Percentiles rank a stretch among this genome's conserved stretches.
Conservation (phyloP, 129 eudicot genomes). For the Flaveria ramosissima region DNA sequence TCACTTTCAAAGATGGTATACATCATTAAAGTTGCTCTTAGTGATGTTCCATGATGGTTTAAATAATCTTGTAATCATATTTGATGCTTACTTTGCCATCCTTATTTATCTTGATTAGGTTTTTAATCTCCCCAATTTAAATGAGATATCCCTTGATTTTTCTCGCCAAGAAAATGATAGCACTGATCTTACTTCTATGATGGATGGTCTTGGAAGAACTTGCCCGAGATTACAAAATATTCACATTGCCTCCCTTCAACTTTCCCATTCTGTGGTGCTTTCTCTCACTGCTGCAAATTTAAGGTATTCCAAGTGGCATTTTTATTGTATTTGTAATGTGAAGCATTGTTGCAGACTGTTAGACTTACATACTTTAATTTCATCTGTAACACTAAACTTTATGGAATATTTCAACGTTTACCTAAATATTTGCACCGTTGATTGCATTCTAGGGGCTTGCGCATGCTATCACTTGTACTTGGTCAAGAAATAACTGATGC, state of each 20-base stretch:
- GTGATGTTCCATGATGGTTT: background rate
- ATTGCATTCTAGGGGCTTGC: constrained; percentile 60
- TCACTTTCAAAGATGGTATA: constrained; percentile 81
- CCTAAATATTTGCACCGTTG: background rate
- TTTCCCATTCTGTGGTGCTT: constrained; percentile 81
- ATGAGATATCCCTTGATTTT: constrained; percentile 78
- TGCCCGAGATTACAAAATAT: constrained; percentile 78
- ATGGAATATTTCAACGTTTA: background rate
- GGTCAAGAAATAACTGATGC: constrained; percentile 94
- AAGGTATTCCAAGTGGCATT: constrained; percentile 46
- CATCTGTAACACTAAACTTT: background rate
- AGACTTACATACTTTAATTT: background rate
- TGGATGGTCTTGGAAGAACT: constrained; percentile 74
- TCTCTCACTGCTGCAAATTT: constrained; percentile 86
- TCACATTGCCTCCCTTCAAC: constrained; percentile 72
- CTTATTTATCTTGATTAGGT: constrained; percentile 46
- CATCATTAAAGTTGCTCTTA: constrained; percentile 7
- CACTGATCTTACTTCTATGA: constrained; percentile 68
- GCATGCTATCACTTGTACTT: constrained; percentile 89
- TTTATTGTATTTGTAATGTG: background rate
- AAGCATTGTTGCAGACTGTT: background rate
- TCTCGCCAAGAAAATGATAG: constrained; percentile 77
- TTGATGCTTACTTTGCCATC: constrained; percentile 15
- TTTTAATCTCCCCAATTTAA: constrained; percentile 78
- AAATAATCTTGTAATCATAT: background rate